Percentiles rank a stretch among this genome's conserved stretches.
These are phyloP conservation scores for Fusarium tricinctum DNA, from an alignment of 2,329 filamentous ascomycete species.

Conservation along the genomic window DNA sequence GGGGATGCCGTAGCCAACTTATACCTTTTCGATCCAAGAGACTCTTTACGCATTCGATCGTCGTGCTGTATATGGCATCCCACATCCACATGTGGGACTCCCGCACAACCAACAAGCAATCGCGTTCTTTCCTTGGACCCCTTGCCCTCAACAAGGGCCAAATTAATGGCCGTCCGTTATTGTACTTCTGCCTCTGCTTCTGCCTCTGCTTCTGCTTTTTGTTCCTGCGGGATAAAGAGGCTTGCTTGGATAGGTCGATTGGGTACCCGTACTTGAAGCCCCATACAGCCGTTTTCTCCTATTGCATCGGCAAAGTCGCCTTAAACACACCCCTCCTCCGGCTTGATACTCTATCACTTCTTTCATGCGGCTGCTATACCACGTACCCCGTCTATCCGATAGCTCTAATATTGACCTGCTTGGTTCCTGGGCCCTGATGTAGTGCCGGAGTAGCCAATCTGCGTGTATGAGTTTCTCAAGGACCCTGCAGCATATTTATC, in stretches of 20 bases:
- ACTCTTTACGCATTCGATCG: constrained; percentile 30
- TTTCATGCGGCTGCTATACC: constrained; percentile 38
- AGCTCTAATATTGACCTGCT: constrained; percentile 30
- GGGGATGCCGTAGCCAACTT: constrained; percentile 57
- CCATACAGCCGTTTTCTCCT: constrained; percentile 50
- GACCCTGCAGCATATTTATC: constrained; percentile 48
- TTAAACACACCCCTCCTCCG: constrained; percentile 30
- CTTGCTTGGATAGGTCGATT: constrained; percentile 55
- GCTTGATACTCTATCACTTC: constrained; percentile 20
- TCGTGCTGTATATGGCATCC: constrained; percentile 48
- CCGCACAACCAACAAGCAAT: constrained; percentile 51
- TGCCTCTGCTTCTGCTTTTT: constrained; percentile 32
- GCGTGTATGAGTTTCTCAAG: constrained; percentile 33
- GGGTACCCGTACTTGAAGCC: constrained; percentile 58
- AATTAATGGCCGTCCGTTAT: constrained; percentile 42
- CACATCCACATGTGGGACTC: constrained; percentile 52
- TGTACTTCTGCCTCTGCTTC: constrained; percentile 44
- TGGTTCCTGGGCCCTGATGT: constrained; percentile 47
- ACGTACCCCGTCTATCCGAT: constrained; percentile 43
- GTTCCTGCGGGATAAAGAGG: constrained; percentile 56
- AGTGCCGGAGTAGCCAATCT: constrained; percentile 38
- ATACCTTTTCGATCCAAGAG: constrained; percentile 52
- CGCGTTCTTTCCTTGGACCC: constrained; percentile 36
- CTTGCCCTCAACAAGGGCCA: constrained; percentile 34
- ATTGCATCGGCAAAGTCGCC: constrained; percentile 46